These are phyloP conservation scores for Leucosporidium scottii DNA, from an alignment of 768 basidiomycete genomes.

Conservation along the genomic window DNA sequence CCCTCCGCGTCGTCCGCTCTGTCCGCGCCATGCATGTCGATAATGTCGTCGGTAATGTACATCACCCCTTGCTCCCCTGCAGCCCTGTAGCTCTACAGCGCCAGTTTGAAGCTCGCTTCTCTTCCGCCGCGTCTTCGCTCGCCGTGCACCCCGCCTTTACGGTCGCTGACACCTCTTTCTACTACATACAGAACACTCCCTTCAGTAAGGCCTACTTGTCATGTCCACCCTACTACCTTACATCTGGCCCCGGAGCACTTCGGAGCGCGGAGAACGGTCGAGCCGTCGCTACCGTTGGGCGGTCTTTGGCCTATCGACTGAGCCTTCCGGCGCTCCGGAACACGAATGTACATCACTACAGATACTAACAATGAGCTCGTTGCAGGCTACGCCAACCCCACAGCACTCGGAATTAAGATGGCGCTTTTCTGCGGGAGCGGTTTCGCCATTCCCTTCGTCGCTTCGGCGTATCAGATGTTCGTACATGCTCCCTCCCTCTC, in stretches of 20 bases:
- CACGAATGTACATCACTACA: too few relatives aligned
- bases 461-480: background rate
- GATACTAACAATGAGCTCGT: too few relatives aligned
- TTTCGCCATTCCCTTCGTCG: slow-evolving; percentile 2
- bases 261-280: too few relatives aligned
- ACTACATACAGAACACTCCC: background rate
- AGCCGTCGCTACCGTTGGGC: too few relatives aligned
- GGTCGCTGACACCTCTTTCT: background rate
- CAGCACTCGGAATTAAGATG: background rate
- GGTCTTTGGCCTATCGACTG: too few relatives aligned
- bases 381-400: slow-evolving; percentile 1
- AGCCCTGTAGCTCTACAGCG: background rate
- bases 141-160: background rate
- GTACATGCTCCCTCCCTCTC: background rate
- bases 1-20: background rate
- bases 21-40: background rate
- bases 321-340: too few relatives aligned
- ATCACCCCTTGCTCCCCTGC: too few relatives aligned
- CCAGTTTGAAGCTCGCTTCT: too few relatives aligned
- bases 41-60: background rate
- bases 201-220: background rate
- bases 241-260: too few relatives aligned
- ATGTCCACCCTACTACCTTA: background rate
- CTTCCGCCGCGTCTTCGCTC: too few relatives aligned
- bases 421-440: background rate